A percentile compares a stretch with the other conserved stretches of the same genome.
Evolutionary conservation across 306 rosid genomes (phyloP).

Genomic region (Castanea crenata): DNA sequence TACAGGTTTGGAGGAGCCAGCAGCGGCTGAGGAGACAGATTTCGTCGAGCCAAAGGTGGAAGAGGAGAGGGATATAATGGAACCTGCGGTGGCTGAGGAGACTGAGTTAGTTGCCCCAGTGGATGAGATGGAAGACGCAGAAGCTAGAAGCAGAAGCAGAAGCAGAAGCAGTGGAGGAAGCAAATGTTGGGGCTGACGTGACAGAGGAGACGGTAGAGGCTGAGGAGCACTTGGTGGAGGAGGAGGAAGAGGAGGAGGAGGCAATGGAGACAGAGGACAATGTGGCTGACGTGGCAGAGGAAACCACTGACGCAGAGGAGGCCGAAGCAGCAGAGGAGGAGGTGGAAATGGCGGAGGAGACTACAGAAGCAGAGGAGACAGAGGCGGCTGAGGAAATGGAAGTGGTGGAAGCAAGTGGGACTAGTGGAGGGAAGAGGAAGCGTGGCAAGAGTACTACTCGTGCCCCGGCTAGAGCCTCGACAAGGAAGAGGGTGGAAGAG

Average conservation of each 20-base stretch:
- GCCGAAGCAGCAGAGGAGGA: slow-evolving; percentile 23
- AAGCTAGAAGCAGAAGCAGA: slow-evolving; percentile 1
- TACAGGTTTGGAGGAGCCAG: background rate
- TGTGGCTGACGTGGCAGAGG: slow-evolving; percentile 9
- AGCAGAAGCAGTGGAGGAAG: background rate
- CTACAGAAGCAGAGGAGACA: slow-evolving; percentile 29
- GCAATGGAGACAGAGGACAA: slow-evolving; percentile 27
- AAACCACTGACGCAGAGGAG: slow-evolving; percentile 19
- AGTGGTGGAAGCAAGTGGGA: slow-evolving; percentile 30
- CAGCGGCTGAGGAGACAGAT: background rate
- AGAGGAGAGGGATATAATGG: background rate
- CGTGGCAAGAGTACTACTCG: slow-evolving; percentile 64
- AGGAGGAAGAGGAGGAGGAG: slow-evolving; percentile 14
- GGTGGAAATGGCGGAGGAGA: slow-evolving; percentile 34
- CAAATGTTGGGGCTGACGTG: slow-evolving; percentile 1
- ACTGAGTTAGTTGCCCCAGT: background rate
- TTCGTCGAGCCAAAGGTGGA: background rate
- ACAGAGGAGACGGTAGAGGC: slow-evolving; percentile 12
- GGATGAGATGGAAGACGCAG: slow-evolving; percentile 17
- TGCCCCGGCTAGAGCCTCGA: slow-evolving; percentile 42
- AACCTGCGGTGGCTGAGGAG: slow-evolving; percentile 11
- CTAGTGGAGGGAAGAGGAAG: slow-evolving; percentile 71
- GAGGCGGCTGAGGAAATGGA: slow-evolving; percentile 44
- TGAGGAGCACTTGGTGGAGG: background rate
- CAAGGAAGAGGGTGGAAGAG: slow-evolving; percentile 79